Conservation (phyloP, 805 yeast species). For the Hanseniaspora vineae region DNA sequence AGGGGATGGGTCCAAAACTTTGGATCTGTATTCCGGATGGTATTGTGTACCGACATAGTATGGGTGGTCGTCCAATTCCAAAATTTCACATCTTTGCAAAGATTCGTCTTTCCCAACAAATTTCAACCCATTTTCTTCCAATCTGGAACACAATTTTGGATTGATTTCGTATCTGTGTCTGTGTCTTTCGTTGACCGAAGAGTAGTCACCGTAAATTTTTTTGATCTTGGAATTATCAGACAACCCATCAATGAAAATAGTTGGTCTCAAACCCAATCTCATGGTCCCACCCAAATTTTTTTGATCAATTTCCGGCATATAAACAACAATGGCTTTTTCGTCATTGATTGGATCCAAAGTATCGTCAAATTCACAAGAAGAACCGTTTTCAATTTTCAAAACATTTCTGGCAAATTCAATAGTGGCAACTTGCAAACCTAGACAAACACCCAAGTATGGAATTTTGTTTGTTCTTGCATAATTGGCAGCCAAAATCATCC, state of each 20-base stretch:
- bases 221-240: slow-evolving; percentile 54
- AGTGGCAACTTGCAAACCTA: slow-evolving; percentile 94
- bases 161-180: slow-evolving; percentile 97
- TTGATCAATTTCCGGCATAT: slow-evolving; percentile 98
- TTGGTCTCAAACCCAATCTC: slow-evolving; percentile 93
- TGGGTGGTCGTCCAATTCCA: slow-evolving; percentile 78
- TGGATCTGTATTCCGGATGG: slow-evolving; percentile 95
- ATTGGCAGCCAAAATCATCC: slow-evolving; percentile 92
- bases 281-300: slow-evolving; percentile 95
- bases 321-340: slow-evolving; percentile 61
- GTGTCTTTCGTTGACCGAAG: slow-evolving; percentile 78
- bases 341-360: slow-evolving; percentile 40
- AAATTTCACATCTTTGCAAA: slow-evolving; percentile 85
- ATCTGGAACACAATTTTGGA: slow-evolving; percentile 58
- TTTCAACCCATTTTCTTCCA: slow-evolving; percentile 68
- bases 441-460: slow-evolving; percentile 93
- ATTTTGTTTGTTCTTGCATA: slow-evolving; percentile 95
- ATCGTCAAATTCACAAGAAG: slow-evolving; percentile 72
- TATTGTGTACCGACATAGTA: slow-evolving; percentile 93
- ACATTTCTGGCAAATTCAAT: slow-evolving; percentile 83
- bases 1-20: slow-evolving; percentile 90
- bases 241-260: slow-evolving; percentile 58
- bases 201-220: slow-evolving; percentile 62
- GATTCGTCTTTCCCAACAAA: slow-evolving; percentile 92
- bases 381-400: slow-evolving; percentile 52